Evolutionary conservation across 768 basidiomycete genomes (phyloP), one percentile per base, ranked within the genome.

Genomic region (Aureoboletus auriporus): DNA sequence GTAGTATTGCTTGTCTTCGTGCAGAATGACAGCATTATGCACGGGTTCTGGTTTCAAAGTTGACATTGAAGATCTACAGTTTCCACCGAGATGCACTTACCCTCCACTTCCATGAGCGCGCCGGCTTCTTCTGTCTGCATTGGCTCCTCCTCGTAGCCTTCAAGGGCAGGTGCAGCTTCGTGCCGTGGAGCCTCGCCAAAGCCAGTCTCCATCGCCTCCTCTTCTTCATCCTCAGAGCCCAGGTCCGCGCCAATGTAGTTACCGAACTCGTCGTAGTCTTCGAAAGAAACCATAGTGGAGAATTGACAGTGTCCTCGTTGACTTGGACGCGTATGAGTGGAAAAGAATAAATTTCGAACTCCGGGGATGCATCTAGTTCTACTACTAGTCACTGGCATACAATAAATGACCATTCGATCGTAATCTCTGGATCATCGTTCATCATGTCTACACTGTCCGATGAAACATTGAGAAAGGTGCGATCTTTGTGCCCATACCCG

Each of bases 1-100:
- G 65, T 99, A 99, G 68, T 99, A 98, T 67, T 93, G 89, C 69
- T 99, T 99, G 71, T 99, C 89, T 65, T 98, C 96, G 60, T 98
- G 95, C 39, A 98, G 75, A 38, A 98, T 67, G 16, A 93, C 86
- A 42, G 89, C 89, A 51, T 85, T 89, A 55, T 89, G 86, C 29
- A 76, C 69, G 36, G 89, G 87, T 58, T 86, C 90, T 89, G 58
- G 52, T 51, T 58, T 44, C 42, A 48, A 56, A 14, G 40, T 44
- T n/a, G 37, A 39, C 26, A 46, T 44, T 38, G 20, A 36, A 51
- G 26, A 50, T 39, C 39, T 17, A 17, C 34, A 46, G 14, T 23
- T 39, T 13, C 36, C 20, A 48, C 9, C 33, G 13, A 13, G 30
- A 35, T 26, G 42, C 10, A 68, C 75, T 55, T 50, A 90, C 89